A percentile compares a stretch with the other conserved stretches of the same genome.
These are phyloP conservation scores for Ascochyta pisi DNA, from an alignment of 2,329 filamentous ascomycete genomes.

Conservation along the genomic window DNA sequence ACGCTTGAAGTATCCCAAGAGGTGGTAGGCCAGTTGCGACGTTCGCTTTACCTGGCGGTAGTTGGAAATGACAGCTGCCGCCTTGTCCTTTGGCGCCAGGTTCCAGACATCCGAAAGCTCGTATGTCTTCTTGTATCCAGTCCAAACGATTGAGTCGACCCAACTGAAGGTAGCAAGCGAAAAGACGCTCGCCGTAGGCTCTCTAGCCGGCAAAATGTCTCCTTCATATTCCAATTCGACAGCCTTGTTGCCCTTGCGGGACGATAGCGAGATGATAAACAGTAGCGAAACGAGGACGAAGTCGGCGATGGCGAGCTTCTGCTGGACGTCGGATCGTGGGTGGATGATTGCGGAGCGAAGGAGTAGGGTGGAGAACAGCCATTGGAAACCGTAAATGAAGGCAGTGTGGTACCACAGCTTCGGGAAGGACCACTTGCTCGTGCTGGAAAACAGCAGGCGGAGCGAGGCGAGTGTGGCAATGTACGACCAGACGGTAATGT, in stretches of 20 bases:
- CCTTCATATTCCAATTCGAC: slow-evolving; percentile 90
- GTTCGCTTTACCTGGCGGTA: slow-evolving; percentile 89
- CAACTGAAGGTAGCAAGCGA: slow-evolving; percentile 88
- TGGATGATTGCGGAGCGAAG: slow-evolving; percentile 89
- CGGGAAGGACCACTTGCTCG: slow-evolving; percentile 69
- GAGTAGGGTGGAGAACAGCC: slow-evolving; percentile 75
- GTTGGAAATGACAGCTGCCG: slow-evolving; percentile 76
- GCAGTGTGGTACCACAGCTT: slow-evolving; percentile 93
- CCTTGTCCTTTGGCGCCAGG: slow-evolving; percentile 84
- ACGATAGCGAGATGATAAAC: slow-evolving; percentile 76
- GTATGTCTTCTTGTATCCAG: slow-evolving; percentile 83
- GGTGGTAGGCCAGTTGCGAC: slow-evolving; percentile 76
- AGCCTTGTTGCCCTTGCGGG: slow-evolving; percentile 89
- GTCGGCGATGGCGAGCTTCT: slow-evolving; percentile 72
- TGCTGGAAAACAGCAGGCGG: slow-evolving; percentile 69
- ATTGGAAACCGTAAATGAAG: slow-evolving; percentile 79
- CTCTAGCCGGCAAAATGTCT: slow-evolving; percentile 82
- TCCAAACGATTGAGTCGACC: slow-evolving; percentile 88
- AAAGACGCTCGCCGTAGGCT: slow-evolving; percentile 86
- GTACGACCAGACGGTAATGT: slow-evolving; percentile 81
- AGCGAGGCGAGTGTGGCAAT: slow-evolving; percentile 75
- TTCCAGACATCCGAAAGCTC: slow-evolving; percentile 93
- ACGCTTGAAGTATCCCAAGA: slow-evolving; percentile 83
- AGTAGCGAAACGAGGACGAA: slow-evolving; percentile 79
- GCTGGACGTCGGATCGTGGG: slow-evolving; percentile 67